Evolutionary conservation across 2,329 filamentous ascomycete species (phyloP), one percentile per base, ranked within the genome.

Genomic region (Blumeriella jaapii): DNA sequence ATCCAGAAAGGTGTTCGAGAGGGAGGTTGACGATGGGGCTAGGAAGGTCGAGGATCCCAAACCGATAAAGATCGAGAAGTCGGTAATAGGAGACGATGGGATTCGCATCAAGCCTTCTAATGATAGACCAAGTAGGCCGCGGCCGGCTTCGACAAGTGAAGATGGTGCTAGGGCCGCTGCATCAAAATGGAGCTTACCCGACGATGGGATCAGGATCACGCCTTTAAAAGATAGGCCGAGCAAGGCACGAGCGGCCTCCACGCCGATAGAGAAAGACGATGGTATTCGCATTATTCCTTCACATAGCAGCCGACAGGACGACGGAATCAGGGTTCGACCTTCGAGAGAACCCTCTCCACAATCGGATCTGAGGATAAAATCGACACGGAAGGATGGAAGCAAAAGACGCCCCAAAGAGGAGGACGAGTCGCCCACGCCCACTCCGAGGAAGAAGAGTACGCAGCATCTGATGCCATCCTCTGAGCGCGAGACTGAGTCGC

Each of bases 71-170:
- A 4, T 3, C 3, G 22, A 10, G 3, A n/a, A n/a, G n/a, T n/a
- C n/a, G n/a, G n/a, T n/a, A n/a, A n/a, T n/a, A n/a, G n/a, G 29
- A 20, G 40, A 46, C 39, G 49, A 49, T 38, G 45, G 43, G 1
- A 45, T 44, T 12, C 33, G 42, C 8, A 38, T 46, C 51, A 59
- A 34, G 45, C 49, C 38, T 5, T n/a, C n/a, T n/a, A n/a, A n/a
- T n/a, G n/a, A n/a, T n/a, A n/a, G n/a, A n/a, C n/a, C n/a, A n/a
- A n/a, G n/a, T n/a, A n/a, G n/a, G n/a, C n/a, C n/a, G n/a, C n/a
- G n/a, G n/a, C n/a, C n/a, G n/a, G n/a, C n/a, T n/a, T n/a, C n/a
- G n/a, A n/a, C n/a, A n/a, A n/a, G n/a, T n/a, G 7, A 24, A 8
- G 22, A 4, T 24, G 22, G 22, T 10, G 22, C 7, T 8, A 3